Conservation (phyloP, 2,329 filamentous ascomycete species). For the Parastagonospora avenae region DNA sequence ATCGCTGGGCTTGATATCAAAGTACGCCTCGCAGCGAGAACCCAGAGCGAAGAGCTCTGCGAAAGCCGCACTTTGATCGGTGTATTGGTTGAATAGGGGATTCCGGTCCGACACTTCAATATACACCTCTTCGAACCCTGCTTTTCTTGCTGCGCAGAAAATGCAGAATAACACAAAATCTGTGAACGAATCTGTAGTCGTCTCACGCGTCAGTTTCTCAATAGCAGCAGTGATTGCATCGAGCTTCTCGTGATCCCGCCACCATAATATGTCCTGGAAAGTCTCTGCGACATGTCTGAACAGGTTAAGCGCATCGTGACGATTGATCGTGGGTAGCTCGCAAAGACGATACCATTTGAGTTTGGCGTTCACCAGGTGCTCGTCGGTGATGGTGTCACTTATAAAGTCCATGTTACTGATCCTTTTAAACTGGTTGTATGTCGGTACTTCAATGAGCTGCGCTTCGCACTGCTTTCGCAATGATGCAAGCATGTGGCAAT, state of each 20-base stretch:
- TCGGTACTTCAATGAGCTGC: conserved; percentile 43
- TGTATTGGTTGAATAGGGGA: conserved; percentile 64
- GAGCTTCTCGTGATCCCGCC: conserved; percentile 34
- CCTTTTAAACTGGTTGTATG: conserved; percentile 43
- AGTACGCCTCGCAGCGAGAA: conserved; percentile 67
- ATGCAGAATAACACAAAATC: conserved; percentile 63
- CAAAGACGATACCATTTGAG: conserved; percentile 45
- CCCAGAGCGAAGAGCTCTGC: conserved; percentile 68
- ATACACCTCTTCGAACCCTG: conserved; percentile 66
- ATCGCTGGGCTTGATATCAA: conserved; percentile 56
- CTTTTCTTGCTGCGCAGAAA: conserved; percentile 62
- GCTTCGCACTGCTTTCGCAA: conserved; percentile 38
- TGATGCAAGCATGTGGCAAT: conserved; percentile 34
- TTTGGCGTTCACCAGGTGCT: conserved; percentile 36
- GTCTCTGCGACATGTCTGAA: conserved; percentile 39
- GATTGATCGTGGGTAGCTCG: conserved; percentile 27
- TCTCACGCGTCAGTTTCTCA: conserved; percentile 25
- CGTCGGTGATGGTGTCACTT: conserved; percentile 30
- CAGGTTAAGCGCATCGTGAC: conserved; percentile 29
- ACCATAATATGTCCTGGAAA: conserved; percentile 36
- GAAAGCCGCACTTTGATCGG: conserved; percentile 68
- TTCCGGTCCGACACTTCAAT: conserved; percentile 67
- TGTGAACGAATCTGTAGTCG: conserved; percentile 39
- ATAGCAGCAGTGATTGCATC: conserved; percentile 38
- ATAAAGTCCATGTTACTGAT: conserved; percentile 45